A percentile compares a stretch with the other conserved stretches of the same genome.
phyloP scores from a whole-genome alignment of 768 basidiomycete genomes.

The Cantharellus anzutake region DNA sequence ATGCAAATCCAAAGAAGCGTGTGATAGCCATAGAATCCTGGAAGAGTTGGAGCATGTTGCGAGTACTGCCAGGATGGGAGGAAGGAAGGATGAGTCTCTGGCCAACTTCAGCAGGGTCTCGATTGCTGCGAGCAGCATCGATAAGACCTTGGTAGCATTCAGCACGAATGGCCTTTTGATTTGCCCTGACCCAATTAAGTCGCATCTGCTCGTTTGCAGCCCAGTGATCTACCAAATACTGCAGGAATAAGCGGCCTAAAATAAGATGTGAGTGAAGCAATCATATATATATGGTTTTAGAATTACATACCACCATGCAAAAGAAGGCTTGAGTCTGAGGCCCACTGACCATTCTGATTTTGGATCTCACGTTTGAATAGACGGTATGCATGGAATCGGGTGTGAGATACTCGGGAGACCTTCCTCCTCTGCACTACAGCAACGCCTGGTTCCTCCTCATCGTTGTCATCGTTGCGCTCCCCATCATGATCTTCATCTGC shows the following conservation, averaged over 20 bases:
- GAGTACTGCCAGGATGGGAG: constrained; percentile 5
- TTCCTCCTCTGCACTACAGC: no score
- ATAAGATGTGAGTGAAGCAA: no score
- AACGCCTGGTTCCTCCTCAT: no score
- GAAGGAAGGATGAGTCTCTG: constrained; percentile 7
- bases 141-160: constrained; percentile 2
- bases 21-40: constrained; percentile 12
- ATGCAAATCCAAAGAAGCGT: constrained; percentile 6
- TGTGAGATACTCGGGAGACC: no score
- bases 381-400: no score
- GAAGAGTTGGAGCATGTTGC: constrained; percentile 9
- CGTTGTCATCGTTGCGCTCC: no score
- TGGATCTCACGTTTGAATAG: no score
- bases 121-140: constrained; percentile 2
- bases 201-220: background rate
- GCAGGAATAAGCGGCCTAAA: background rate
- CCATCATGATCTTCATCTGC: no score
- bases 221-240: constrained; percentile 4
- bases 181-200: background rate
- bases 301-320: no score
- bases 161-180: constrained; percentile 1
- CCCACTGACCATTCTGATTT: no score
- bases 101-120: background rate
- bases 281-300: no score
- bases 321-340: no score